Evolutionary conservation across 805 yeast genomes (phyloP).

Genomic region (Candida ovalis): DNA sequence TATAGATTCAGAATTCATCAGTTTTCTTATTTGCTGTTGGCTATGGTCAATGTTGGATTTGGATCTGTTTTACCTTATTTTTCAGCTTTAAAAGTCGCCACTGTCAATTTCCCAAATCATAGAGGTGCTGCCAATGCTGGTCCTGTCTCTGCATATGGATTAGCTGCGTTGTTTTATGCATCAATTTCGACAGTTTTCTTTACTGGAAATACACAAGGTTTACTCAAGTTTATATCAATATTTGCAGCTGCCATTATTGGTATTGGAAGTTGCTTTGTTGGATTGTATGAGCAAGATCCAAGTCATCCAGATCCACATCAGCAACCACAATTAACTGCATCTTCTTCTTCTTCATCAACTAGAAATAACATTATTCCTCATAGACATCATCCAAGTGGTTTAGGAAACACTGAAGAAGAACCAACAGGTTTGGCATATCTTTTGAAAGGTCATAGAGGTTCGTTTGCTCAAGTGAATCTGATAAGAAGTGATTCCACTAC

Average conservation of each 20-base stretch:
- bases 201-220: conserved; percentile 47
- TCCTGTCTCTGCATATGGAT: conserved; percentile 67
- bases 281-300: conserved; percentile 29
- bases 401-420: conserved; percentile 10
- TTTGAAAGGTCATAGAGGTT: conserved; percentile 33
- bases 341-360: neutral
- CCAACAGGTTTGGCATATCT: conserved; percentile 24
- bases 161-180: conserved; percentile 66
- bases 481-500: conserved; percentile 23
- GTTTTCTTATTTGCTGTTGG: conserved; percentile 40
- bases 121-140: conserved; percentile 68
- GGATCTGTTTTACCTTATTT: conserved; percentile 62
- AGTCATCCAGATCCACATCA: conserved; percentile 15
- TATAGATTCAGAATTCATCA: conserved; percentile 39
- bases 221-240: conserved; percentile 52
- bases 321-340: conserved; percentile 4
- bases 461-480: conserved; percentile 31
- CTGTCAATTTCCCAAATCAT: conserved; percentile 64
- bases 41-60: conserved; percentile 55
- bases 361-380: neutral
- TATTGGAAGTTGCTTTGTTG: conserved; percentile 43
- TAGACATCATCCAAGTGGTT: neutral
- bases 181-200: conserved; percentile 51
- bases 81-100: conserved; percentile 54
- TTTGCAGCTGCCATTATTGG: conserved; percentile 47